A percentile compares a stretch with the other conserved stretches of the same genome.
Evolutionary conservation across 768 basidiomycete species (phyloP).

Genomic region (Psilocybe sp.): DNA sequence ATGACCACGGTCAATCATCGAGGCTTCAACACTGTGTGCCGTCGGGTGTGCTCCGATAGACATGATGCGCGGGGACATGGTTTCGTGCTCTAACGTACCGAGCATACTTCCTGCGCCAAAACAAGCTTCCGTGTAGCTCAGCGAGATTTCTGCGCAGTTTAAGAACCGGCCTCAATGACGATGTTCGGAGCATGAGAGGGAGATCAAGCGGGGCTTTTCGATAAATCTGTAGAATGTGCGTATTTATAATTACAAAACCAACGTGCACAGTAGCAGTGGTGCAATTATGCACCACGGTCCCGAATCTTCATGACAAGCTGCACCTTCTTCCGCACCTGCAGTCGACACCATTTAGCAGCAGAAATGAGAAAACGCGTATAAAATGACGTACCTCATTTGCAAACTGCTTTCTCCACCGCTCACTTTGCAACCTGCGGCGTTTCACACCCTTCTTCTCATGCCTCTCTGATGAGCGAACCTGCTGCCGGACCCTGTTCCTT

Average conservation of each 20-base stretch:
- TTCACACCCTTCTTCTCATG: conserved; percentile 86
- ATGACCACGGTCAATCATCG: too few relatives aligned
- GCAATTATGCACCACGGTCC: conserved; percentile 60
- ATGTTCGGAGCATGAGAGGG: conserved; percentile 11
- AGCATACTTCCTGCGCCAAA: too few relatives aligned
- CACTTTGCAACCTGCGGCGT: conserved; percentile 68
- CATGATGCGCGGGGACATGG: too few relatives aligned
- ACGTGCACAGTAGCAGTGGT: neutral
- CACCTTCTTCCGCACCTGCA: conserved; percentile 79
- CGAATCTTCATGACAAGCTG: conserved; percentile 78
- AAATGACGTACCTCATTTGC: conserved; percentile 63
- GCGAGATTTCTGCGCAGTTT: conserved; percentile 5
- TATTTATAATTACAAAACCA: conserved; percentile 7
- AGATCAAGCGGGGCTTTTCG: conserved; percentile 6
- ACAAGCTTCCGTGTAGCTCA: too few relatives aligned
- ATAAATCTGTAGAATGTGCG: conserved; percentile 1
- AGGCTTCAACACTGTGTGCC: too few relatives aligned
- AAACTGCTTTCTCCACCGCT: conserved; percentile 79
- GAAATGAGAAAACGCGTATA: conserved; percentile 1
- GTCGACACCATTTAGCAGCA: conserved; percentile 6
- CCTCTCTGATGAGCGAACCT: conserved; percentile 48
- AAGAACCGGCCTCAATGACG: conserved; percentile 10
- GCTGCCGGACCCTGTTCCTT: conserved; percentile 52
- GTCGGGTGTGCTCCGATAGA: too few relatives aligned
- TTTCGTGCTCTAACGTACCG: too few relatives aligned